These are phyloP conservation scores for Parsonsia alboflavescens DNA, from an alignment of 257 asterid genomes.

Conservation along the genomic window DNA sequence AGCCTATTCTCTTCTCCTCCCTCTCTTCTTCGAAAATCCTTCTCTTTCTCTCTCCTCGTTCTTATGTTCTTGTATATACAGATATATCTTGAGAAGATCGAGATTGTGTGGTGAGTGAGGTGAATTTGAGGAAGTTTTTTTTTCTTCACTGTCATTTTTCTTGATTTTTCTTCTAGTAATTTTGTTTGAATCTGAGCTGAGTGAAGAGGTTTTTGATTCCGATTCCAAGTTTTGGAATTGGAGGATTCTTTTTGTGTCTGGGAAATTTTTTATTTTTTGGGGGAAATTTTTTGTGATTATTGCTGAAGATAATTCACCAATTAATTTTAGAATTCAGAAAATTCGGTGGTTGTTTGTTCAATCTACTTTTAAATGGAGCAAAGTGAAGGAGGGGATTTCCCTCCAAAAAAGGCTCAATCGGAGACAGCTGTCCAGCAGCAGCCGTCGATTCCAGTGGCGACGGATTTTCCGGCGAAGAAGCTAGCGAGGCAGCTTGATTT, in stretches of 20 bases:
- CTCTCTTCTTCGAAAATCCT: constrained; percentile 22
- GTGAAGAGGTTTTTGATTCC: constrained; percentile 15
- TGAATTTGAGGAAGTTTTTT: constrained; percentile 12
- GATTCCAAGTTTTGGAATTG: constrained; percentile 13
- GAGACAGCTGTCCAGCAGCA: constrained; percentile 44
- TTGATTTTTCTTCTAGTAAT: constrained; percentile 12
- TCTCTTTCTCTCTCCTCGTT: constrained; percentile 22
- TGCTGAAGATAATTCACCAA: constrained; percentile 2
- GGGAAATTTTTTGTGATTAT: constrained; percentile 20
- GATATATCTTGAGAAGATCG: constrained; percentile 23
- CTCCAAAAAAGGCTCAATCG: constrained; percentile 51
- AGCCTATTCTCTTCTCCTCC: constrained; percentile 21
- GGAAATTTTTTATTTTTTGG: constrained; percentile 16
- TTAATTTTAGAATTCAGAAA: constrained; percentile 1
- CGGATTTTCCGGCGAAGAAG: constrained; percentile 74
- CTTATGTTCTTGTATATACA: constrained; percentile 8
- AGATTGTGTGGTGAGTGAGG: constrained; percentile 25
- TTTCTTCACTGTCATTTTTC: constrained; percentile 19
- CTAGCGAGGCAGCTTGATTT: constrained; percentile 97
- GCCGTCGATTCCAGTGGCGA: constrained; percentile 20
- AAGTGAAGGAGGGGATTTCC: constrained; percentile 68
- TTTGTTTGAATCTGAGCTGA: constrained; percentile 52
- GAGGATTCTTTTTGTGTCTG: constrained; percentile 13
- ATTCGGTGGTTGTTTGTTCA: not conserved
- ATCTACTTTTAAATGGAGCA: constrained; percentile 57